Evolutionary conservation across 192 early-diverging fungal species (phyloP), one percentile per base, ranked within the genome.

Genomic region (Chytriomyces hyalinus): DNA sequence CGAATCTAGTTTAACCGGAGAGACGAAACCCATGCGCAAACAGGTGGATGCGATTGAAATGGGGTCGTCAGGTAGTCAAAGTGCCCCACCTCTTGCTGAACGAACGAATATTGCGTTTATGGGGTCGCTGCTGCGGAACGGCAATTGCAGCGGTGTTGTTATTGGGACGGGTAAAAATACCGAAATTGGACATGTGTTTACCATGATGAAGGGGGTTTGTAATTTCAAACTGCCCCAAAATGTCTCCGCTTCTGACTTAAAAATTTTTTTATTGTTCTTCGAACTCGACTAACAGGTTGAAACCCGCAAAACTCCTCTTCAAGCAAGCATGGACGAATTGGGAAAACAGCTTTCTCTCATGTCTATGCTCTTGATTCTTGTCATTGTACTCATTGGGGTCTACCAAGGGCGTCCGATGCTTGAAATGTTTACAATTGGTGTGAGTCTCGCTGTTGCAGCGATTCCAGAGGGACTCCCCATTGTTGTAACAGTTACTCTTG

Each of bases 381-480:
- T 93, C 6, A 96, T 95, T 80, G 90, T 95, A 8, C 28, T 97
- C 49, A 88, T 98, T 70, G 96, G 97, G 22, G 75, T 96, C 44
- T 61, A 95, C 57, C 97, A 97, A 83, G 94, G 94, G 57, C 90
- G 93, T n/a, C 82, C 87, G 6, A 93, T 92, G 91, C 82, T 99
- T 17, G 95, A 98, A 79, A 96, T 98, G 95, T 96, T 98, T 73
- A 96, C 95, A 49, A 96, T 98, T 67, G 94, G 94, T 76, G 92
- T 95, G 24, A 91, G 90, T 88, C 87, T 99, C 68, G 96, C 96
- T 0, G 97, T 99, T 0, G 97, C 97, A 20, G 95, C 96, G n/a
- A 98, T 99, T 75, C 97, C 97, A 28, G 96, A 98, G 82, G 97
- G 97, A 44, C 85, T 99, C 28, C 97, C 97, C 1, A 95, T 99